phyloP scores from a whole-genome alignment of 805 yeast genomes.

The Cyberlindnera mississippiensis region DNA sequence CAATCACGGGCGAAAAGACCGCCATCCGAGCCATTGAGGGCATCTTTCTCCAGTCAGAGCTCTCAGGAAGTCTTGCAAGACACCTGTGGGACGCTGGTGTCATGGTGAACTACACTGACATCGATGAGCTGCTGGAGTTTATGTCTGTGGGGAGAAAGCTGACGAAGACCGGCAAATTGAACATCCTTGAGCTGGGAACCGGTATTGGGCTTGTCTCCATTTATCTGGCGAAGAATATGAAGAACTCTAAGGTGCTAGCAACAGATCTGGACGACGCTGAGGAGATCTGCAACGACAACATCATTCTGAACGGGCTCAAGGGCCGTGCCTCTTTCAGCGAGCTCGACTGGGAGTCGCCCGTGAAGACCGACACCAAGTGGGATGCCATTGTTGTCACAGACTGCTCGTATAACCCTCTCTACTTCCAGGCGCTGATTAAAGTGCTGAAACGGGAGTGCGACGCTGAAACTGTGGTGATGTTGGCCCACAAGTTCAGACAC shows the following conservation, averaged over 20 bases:
- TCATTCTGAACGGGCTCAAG: conserved; percentile 13
- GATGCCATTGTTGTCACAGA: conserved; percentile 38
- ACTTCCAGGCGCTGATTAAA: conserved; percentile 33
- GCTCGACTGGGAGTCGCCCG: conserved; percentile 35
- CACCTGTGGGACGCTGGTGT: conserved; percentile 43
- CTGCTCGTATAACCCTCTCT: conserved; percentile 40
- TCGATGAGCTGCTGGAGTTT: conserved; percentile 10
- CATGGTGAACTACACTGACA: conserved; percentile 14
- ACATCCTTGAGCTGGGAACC: conserved; percentile 38
- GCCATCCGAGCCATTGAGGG: conserved; percentile 15
- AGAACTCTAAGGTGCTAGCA: conserved; percentile 22
- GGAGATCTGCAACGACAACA: conserved; percentile 34
- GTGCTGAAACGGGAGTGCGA: conserved; percentile 26
- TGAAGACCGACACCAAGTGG: conserved; percentile 25
- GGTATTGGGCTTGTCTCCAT: conserved; percentile 40
- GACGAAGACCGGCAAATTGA: conserved; percentile 2
- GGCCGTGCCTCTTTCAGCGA: conserved; percentile 25
- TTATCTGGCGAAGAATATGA: conserved; percentile 24
- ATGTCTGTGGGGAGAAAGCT: conserved; percentile 1
- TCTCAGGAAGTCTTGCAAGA: conserved; percentile 38
- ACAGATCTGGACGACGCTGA: conserved; percentile 38
- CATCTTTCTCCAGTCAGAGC: conserved; percentile 31
- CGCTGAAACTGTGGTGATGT: conserved; percentile 12
- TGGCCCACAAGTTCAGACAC: conserved; percentile 28
- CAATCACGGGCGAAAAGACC: conserved; percentile 20